Conservation (phyloP, 2,329 filamentous ascomycete species). For the Apiospora aurea region DNA sequence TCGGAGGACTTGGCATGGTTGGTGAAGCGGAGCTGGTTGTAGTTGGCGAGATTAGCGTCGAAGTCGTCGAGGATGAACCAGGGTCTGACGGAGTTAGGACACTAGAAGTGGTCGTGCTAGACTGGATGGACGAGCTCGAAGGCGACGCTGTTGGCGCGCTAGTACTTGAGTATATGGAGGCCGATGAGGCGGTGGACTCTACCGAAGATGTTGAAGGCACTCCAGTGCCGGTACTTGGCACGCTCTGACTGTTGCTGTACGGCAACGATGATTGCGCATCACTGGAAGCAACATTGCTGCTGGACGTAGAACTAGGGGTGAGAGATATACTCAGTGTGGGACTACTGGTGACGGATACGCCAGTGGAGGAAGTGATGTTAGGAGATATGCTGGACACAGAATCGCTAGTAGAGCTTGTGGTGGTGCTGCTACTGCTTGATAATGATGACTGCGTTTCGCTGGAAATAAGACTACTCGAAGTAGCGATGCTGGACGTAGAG, state of each 20-base stretch:
- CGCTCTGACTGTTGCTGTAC: background rate
- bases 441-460: background rate
- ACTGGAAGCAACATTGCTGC: background rate
- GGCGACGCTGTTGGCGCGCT: background rate
- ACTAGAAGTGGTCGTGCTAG: background rate
- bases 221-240: background rate
- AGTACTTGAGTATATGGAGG: background rate
- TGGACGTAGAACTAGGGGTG: background rate
- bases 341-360: background rate
- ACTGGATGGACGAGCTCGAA: background rate
- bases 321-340: background rate
- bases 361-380: background rate
- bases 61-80: background rate
- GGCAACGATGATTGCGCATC: background rate
- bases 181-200: background rate
- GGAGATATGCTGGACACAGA: background rate
- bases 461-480: background rate
- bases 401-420: background rate
- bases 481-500: background rate
- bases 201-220: background rate
- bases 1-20: background rate
- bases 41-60: background rate
- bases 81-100: too few species aligned
- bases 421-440: background rate
- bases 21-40: slow-evolving; percentile 15